Conservation (phyloP, 306 rosid species). For the Prunus mongolica region DNA sequence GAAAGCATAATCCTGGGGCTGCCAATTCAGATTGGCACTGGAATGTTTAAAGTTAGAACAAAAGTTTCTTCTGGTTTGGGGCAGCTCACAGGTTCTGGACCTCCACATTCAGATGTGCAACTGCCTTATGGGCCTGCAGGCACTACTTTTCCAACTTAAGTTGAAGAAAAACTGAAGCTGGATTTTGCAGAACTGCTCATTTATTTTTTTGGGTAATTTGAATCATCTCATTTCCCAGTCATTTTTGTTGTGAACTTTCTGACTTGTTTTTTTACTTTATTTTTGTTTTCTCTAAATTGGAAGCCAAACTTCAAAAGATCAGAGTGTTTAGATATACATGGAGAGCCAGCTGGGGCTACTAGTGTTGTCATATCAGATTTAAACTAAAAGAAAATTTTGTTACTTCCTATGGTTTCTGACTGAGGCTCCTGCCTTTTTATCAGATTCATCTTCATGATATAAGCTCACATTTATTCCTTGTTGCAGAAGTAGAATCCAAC, state of each 20-base stretch:
- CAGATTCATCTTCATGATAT: conserved; percentile 1
- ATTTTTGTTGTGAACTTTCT: background rate
- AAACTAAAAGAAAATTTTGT: background rate
- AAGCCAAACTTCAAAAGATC: background rate
- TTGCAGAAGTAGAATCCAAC: conserved; percentile 40
- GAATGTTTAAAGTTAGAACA: conserved; percentile 77
- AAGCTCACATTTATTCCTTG: conserved; percentile 3
- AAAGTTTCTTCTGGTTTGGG: conserved; percentile 28
- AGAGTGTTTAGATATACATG: background rate
- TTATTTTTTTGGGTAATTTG: background rate
- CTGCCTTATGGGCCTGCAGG: conserved; percentile 38
- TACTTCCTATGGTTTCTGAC: conserved; percentile 13
- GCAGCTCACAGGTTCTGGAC: background rate
- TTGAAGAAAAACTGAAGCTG: background rate
- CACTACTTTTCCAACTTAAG: conserved; percentile 23
- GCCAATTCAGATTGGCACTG: conserved; percentile 80
- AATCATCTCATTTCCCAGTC: background rate
- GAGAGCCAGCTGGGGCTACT: background rate
- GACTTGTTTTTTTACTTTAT: no score
- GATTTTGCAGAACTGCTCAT: background rate
- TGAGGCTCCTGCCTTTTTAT: background rate
- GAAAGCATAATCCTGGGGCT: conserved; percentile 90
- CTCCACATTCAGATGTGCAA: conserved; percentile 14
- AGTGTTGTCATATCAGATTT: background rate
- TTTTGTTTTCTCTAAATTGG: background rate